Conservation (phyloP, 1,139 yeast genomes). For the Candida neerlandica region DNA sequence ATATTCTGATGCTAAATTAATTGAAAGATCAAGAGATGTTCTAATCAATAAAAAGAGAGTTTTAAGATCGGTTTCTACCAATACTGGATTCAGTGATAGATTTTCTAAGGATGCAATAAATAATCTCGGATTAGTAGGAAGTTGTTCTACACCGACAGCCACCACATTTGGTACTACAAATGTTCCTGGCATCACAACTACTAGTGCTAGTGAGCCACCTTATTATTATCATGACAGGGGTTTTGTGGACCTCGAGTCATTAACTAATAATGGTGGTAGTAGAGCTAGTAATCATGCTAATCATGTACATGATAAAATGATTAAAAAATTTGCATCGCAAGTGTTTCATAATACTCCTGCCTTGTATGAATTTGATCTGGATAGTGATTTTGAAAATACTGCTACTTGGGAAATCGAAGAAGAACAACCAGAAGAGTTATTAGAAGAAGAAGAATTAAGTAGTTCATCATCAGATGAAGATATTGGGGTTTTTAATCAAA, state of each 20-base stretch:
- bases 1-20: constrained; percentile 57
- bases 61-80: constrained; percentile 47
- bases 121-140: constrained; percentile 6
- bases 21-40: constrained; percentile 44
- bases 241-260: constrained; percentile 3
- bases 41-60: constrained; percentile 49
- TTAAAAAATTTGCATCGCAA: constrained; percentile 43
- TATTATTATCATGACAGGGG: constrained; percentile 14
- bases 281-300: constrained; percentile 4
- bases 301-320: constrained; percentile 13
- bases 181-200: too few relatives aligned
- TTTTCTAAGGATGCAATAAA: constrained; percentile 3
- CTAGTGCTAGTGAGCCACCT: constrained; percentile 10
- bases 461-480: constrained; percentile 20
- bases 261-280: not conserved
- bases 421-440: constrained; percentile 19
- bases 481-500: constrained; percentile 37
- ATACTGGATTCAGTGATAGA: constrained; percentile 30
- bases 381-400: constrained; percentile 19
- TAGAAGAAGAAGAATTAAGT: constrained; percentile 14
- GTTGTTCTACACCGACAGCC: not conserved
- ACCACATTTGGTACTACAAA: too few relatives aligned
- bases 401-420: constrained; percentile 19
- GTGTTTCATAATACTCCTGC: constrained; percentile 23
- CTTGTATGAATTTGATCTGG: constrained; percentile 16